Conservation (phyloP, 2,329 filamentous ascomycete genomes). For the Dactylellina drechsleri region DNA sequence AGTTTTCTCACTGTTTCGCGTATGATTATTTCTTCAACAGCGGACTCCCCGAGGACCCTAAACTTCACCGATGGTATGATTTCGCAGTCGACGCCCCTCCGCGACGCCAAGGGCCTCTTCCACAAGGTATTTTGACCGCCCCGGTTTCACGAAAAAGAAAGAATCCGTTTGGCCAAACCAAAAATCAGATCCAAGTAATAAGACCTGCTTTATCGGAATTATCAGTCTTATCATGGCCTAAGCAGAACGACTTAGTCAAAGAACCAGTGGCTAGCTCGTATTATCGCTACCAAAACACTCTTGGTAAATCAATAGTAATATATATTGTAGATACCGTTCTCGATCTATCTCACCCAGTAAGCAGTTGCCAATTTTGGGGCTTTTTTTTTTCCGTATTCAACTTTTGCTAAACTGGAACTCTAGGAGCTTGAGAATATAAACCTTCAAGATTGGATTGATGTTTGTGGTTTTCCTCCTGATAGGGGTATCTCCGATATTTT, state of each 20-base stretch:
- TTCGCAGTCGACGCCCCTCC: too few species aligned
- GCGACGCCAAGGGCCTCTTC: too few species aligned
- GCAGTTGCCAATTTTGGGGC: too few species aligned
- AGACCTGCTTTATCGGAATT: not conserved
- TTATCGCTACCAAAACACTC: conserved; percentile 22
- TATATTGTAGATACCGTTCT: conserved; percentile 10
- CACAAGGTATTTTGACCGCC: too few species aligned
- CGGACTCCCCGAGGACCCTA: too few species aligned
- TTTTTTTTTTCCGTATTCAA: too few species aligned
- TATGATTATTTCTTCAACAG: too few species aligned
- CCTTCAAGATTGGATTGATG: conserved; percentile 1
- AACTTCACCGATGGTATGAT: too few species aligned
- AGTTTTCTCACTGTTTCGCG: too few species aligned
- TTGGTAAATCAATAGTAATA: conserved; percentile 14
- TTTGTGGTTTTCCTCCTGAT: not conserved
- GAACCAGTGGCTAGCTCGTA: conserved; percentile 9
- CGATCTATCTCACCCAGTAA: conserved; percentile 8
- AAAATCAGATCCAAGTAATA: not conserved
- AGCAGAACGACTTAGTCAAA: not conserved
- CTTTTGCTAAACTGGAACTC: too few species aligned
- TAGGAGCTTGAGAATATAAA: conserved; percentile 11
- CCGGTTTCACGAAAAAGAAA: too few species aligned
- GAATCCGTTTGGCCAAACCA: too few species aligned
- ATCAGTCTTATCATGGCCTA: conserved; percentile 7
- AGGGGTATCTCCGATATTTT: not conserved